A percentile compares a stretch with the other conserved stretches of the same genome.
These are phyloP conservation scores for Colletotrichum kahawae DNA, from an alignment of 2,329 filamentous ascomycete genomes.

Conservation along the genomic window DNA sequence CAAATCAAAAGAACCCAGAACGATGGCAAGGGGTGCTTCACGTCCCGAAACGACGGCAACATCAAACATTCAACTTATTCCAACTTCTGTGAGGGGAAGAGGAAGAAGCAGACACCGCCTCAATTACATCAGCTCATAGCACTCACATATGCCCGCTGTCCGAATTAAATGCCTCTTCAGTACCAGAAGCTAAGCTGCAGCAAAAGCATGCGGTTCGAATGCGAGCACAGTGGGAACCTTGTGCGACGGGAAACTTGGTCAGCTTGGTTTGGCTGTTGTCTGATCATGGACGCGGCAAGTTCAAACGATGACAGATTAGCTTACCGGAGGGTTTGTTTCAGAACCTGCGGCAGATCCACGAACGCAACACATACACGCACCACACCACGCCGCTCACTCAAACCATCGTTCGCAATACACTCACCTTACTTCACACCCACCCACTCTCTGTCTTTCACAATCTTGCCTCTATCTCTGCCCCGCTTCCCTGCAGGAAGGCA, in stretches of 20 bases:
- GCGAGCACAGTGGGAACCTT: neutral
- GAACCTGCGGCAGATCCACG: slow-evolving; percentile 8
- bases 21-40: neutral
- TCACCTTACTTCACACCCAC: neutral
- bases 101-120: neutral
- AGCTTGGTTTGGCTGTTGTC: neutral
- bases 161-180: neutral
- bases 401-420: neutral
- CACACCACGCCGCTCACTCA: neutral
- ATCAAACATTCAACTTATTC: neutral
- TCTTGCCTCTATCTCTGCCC: neutral
- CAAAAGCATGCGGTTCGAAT: neutral
- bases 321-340: slow-evolving; percentile 16
- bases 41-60: neutral
- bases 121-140: neutral
- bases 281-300: neutral
- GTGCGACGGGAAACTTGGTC: neutral
- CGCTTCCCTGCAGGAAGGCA: neutral
- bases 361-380: neutral
- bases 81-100: neutral
- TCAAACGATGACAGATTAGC: slow-evolving; percentile 18
- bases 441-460: neutral
- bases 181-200: neutral
- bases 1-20: neutral
- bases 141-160: neutral